phyloP scores from a whole-genome alignment of 2,329 filamentous ascomycete genomes.

The Fusarium duplospermum region DNA sequence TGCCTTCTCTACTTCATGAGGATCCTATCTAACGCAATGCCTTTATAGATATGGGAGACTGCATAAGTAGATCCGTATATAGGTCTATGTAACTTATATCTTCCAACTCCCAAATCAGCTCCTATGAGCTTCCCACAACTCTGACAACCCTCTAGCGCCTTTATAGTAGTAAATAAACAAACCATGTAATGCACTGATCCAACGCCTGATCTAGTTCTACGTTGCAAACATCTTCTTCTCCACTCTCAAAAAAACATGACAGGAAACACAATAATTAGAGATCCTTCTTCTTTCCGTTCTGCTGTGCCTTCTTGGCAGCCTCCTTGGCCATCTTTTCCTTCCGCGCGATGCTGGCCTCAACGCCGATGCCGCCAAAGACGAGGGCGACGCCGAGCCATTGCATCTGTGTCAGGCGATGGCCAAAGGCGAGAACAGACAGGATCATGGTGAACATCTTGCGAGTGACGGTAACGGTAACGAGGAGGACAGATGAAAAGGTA shows the following conservation, averaged over 20 bases:
- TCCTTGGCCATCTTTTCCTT: conserved; percentile 87
- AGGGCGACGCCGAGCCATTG: conserved; percentile 94
- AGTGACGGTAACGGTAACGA: conserved; percentile 97
- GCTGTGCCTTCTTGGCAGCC: conserved; percentile 62
- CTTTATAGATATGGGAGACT: neutral
- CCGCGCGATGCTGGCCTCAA: conserved; percentile 84
- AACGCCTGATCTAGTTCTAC: neutral
- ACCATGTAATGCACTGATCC: neutral
- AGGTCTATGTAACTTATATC: neutral
- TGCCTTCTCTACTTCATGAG: neutral
- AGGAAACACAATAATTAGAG: conserved; percentile 23
- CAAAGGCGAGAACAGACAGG: conserved; percentile 93
- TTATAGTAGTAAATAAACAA: neutral
- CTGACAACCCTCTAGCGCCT: neutral
- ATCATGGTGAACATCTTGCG: conserved; percentile 99
- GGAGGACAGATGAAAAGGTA: conserved; percentile 88
- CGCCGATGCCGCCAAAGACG: conserved; percentile 95
- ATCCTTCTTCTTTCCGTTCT: conserved; percentile 51
- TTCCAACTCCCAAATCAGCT: neutral
- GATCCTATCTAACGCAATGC: neutral
- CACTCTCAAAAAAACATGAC: neutral
- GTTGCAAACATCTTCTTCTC: conserved; percentile 1
- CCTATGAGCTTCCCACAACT: neutral
- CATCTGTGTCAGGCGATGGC: conserved; percentile 85
- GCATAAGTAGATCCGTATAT: neutral